phyloP scores from a whole-genome alignment of 495 filamentous ascomycete species.

The Astrothelium subdiscretum region DNA sequence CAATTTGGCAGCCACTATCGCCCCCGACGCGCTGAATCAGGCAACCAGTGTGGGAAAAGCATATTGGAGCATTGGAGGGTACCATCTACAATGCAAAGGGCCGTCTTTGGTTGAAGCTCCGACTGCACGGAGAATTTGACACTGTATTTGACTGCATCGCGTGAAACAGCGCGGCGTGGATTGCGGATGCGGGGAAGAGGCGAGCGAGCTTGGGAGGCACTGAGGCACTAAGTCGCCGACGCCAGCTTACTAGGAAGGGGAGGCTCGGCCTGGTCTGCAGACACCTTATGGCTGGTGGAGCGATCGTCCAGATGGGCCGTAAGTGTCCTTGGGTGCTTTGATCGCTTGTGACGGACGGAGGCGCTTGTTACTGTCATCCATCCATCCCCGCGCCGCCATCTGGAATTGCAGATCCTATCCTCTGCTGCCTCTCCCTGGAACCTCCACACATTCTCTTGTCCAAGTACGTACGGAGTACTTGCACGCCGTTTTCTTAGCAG shows the following conservation, averaged over 20 bases:
- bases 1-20: too few species aligned
- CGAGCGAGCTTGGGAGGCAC: too few species aligned
- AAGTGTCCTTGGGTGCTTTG: neutral
- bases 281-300: neutral
- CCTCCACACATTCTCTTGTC: neutral
- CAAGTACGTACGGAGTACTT: too few species aligned
- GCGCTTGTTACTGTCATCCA: neutral
- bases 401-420: neutral
- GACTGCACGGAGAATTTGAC: neutral
- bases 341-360: neutral
- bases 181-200: neutral
- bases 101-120: neutral
- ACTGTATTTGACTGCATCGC: neutral
- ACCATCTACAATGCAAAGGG: too few species aligned
- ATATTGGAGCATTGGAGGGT: too few species aligned
- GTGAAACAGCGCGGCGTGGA: neutral
- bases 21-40: too few species aligned
- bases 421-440: neutral
- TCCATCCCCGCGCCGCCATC: slow-evolving; percentile 1
- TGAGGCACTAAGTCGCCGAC: too few species aligned
- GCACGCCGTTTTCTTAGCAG: neutral
- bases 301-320: too few species aligned
- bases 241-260: too few species aligned
- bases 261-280: neutral
- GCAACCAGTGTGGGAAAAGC: too few species aligned